A percentile compares a stretch with the other conserved stretches of the same genome.
Evolutionary conservation across 179 eudicot genomes (phyloP).

Genomic region (Spinacia oleracea): DNA sequence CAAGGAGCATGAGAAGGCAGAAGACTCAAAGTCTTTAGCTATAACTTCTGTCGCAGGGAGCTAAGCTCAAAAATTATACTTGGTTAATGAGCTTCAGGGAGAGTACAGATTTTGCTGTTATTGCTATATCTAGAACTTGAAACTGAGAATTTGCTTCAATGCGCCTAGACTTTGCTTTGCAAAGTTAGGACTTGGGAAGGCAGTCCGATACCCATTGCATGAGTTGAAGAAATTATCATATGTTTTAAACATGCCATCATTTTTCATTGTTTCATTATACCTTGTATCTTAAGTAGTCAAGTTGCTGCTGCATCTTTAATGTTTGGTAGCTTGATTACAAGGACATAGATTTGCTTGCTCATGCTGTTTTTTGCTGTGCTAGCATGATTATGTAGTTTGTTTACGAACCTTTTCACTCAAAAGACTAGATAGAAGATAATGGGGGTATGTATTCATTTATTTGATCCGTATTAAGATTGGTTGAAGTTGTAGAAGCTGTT

Average conservation of each 20-base stretch:
- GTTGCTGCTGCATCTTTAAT: not conserved
- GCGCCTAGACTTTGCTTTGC: constrained; percentile 9
- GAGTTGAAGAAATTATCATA: constrained; percentile 7
- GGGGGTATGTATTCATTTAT: too few relatives aligned
- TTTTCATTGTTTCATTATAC: constrained; percentile 1
- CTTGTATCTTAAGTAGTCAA: not conserved
- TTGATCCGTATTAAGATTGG: too few relatives aligned
- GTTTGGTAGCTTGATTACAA: not conserved
- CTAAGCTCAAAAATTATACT: constrained; percentile 8
- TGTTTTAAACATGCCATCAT: not conserved
- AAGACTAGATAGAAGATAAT: too few relatives aligned
- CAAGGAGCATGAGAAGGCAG: constrained; percentile 94
- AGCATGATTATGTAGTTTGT: not conserved
- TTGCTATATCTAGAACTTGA: constrained; percentile 1
- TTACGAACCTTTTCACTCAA: too few relatives aligned
- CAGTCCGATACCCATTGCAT: not conserved
- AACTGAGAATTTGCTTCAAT: constrained; percentile 13
- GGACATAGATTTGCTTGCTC: not conserved
- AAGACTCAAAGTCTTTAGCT: constrained; percentile 73
- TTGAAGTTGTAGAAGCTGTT: too few relatives aligned
- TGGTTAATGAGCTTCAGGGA: constrained; percentile 14
- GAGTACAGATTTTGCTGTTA: constrained; percentile 21
- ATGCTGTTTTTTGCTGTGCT: too few relatives aligned
- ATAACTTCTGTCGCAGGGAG: constrained; percentile 67
- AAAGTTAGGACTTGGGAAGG: constrained; percentile 11